These are phyloP conservation scores for Eruca vesicaria DNA, from an alignment of 441 rosid species.

Conservation along the genomic window DNA sequence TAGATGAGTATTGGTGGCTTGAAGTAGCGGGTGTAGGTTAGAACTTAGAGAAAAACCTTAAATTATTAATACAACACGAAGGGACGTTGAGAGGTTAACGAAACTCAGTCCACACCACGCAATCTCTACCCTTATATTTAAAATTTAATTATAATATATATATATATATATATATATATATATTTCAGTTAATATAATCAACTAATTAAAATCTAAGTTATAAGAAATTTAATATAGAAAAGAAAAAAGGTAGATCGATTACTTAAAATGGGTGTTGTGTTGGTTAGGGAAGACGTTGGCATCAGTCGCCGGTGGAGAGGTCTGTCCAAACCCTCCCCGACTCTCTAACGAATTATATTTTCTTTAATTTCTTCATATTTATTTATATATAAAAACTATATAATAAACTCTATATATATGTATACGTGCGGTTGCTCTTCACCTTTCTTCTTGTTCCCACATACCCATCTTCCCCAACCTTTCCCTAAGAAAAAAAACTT, in stretches of 20 bases:
- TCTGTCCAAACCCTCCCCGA: slow-evolving; percentile 52
- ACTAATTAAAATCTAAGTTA: not conserved
- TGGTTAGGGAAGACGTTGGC: slow-evolving; percentile 84
- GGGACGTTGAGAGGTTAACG: slow-evolving; percentile 90
- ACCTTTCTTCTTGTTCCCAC: slow-evolving; percentile 37
- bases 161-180: not conserved
- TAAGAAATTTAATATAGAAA: not conserved
- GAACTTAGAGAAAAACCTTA: slow-evolving; percentile 48
- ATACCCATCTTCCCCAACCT: slow-evolving; percentile 33
- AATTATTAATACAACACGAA: slow-evolving; percentile 10
- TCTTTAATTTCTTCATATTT: not conserved
- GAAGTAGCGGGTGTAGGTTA: slow-evolving; percentile 84
- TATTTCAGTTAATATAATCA: not conserved
- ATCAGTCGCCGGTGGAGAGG: slow-evolving; percentile 56
- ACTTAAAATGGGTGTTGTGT: slow-evolving; percentile 46
- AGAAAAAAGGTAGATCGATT: slow-evolving; percentile 33
- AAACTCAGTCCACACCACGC: slow-evolving; percentile 66
- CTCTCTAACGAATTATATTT: slow-evolving; percentile 57
- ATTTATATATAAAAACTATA: not conserved
- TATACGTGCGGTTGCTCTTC: slow-evolving; percentile 30
- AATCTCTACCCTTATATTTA: slow-evolving; percentile 43
- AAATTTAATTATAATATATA: not conserved
- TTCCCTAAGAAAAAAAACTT: not conserved
- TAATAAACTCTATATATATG: not conserved
- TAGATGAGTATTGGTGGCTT: slow-evolving; percentile 57